Evolutionary conservation across 169 alveolate genomes (phyloP).

Genomic region (Plasmodium knowlesi): DNA sequence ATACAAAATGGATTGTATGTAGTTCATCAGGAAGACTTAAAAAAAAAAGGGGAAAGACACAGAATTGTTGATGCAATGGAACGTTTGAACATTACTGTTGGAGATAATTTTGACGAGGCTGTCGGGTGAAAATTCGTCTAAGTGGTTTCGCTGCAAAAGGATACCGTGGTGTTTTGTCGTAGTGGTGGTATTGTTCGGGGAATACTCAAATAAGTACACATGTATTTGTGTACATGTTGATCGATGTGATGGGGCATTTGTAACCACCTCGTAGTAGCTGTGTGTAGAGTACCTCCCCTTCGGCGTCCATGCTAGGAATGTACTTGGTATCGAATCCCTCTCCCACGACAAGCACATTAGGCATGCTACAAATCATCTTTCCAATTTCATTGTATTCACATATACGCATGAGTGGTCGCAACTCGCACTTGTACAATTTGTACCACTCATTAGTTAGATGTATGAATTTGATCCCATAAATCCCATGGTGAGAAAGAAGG

Average conservation of each 20-base stretch:
- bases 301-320: slow-evolving; percentile 37
- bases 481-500: slow-evolving; percentile 59
- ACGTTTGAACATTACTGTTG: slow-evolving; percentile 12
- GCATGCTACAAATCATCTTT: slow-evolving; percentile 38
- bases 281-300: background rate
- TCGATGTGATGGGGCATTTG: too few relatives aligned
- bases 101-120: background rate
- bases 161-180: too few relatives aligned
- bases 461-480: slow-evolving; percentile 66
- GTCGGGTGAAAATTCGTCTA: background rate
- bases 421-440: slow-evolving; percentile 60
- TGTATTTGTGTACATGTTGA: background rate
- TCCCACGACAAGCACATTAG: slow-evolving; percentile 48
- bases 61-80: background rate
- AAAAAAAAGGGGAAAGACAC: background rate
- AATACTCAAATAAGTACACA: background rate
- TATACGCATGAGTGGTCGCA: slow-evolving; percentile 63
- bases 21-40: background rate
- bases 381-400: slow-evolving; percentile 50
- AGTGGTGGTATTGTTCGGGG: background rate
- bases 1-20: background rate
- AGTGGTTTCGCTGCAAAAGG: background rate
- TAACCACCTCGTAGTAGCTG: background rate
- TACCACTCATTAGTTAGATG: slow-evolving; percentile 67
- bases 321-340: slow-evolving; percentile 73